Evolutionary conservation across 1,139 yeast genomes (phyloP), one percentile per base, ranked within the genome.

Genomic region (Lodderomyces orthopsilosis): DNA sequence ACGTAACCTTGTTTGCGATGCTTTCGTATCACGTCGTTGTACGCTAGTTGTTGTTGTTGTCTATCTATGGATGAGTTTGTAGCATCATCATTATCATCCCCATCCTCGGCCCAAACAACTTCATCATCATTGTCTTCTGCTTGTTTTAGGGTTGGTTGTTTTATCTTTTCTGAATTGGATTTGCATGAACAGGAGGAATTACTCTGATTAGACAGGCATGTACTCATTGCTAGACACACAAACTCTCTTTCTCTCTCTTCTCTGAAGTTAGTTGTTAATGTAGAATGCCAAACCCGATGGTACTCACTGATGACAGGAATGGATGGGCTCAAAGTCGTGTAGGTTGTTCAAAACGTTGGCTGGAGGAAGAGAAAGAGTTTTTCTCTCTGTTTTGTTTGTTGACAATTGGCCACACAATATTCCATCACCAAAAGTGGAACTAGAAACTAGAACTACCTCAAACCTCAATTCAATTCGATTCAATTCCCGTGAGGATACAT

Each of bases 1-100:
- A 88, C 63, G 55, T 88, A 91, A 0, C 98, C 98, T 47, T 85
- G 84, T 51, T 87, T 87, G 18, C 73, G 74, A 57, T 91, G 97
- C n/a, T 73, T 74, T 37, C 94, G 66, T 49, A 78, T 58, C 23
- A 77, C 49, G 42, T 70, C 75, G 3, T 70, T 66, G 17, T 70
- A 61, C 5, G 68, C 52, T 21, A 60, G 54, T 12, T 60, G 10
- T 61, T 30, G 19, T 19, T 68, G 32, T 67, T 77, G 37, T 65
- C 69, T 37, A 68, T 74, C 23, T 5, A 21, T 5, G 23, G 8
- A 21, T 21, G 23, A 5, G 5, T 2, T 63, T 75, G 78, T 81
- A 70, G 4, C 76, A n/a, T n/a, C 53, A 37, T 75, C 80, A 35
- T 43, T 41, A 18, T 38, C 40, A 23, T 34, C 43, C 14, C 15